These are phyloP conservation scores for Chaetomiaceae sp. DNA, from an alignment of 2,329 filamentous ascomycete genomes.

Conservation along the genomic window DNA sequence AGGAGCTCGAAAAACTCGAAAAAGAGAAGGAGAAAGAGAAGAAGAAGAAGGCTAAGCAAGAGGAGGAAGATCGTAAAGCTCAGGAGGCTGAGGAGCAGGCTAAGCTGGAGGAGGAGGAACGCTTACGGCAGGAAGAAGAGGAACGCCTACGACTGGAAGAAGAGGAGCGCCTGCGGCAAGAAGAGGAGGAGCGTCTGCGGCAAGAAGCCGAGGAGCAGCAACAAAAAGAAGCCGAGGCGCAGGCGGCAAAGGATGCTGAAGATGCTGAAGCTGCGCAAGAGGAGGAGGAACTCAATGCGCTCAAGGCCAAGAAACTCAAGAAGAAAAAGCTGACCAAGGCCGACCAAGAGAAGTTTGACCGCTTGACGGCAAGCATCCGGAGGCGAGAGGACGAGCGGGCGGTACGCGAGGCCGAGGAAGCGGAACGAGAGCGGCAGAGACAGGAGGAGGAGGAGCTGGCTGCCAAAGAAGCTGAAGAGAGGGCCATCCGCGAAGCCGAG, in stretches of 20 bases:
- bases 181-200: not conserved
- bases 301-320: slow-evolving; percentile 49
- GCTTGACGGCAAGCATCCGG: slow-evolving; percentile 31
- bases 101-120: slow-evolving; percentile 29
- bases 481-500: slow-evolving; percentile 20
- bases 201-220: slow-evolving; percentile 15
- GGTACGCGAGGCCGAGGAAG: slow-evolving; percentile 25
- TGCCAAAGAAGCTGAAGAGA: slow-evolving; percentile 24
- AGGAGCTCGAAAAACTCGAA: slow-evolving; percentile 37
- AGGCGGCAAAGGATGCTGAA: slow-evolving; percentile 21
- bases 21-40: slow-evolving; percentile 30
- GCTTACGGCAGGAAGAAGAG: slow-evolving; percentile 7
- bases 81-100: slow-evolving; percentile 31
- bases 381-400: slow-evolving; percentile 38
- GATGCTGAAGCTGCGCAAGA: slow-evolving; percentile 17
- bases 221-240: slow-evolving; percentile 16
- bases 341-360: slow-evolving; percentile 40
- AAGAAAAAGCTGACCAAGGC: slow-evolving; percentile 41
- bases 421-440: slow-evolving; percentile 11
- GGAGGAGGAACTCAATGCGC: slow-evolving; percentile 34
- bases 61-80: slow-evolving; percentile 33
- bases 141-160: slow-evolving; percentile 15
- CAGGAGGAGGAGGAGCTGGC: slow-evolving; percentile 22
- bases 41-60: slow-evolving; percentile 32
- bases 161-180: slow-evolving; percentile 6